Percentiles rank a stretch among this genome's conserved stretches.
These are phyloP conservation scores for Penicillium macrosclerotiorum DNA, from an alignment of 495 filamentous ascomycete genomes.

Conservation along the genomic window DNA sequence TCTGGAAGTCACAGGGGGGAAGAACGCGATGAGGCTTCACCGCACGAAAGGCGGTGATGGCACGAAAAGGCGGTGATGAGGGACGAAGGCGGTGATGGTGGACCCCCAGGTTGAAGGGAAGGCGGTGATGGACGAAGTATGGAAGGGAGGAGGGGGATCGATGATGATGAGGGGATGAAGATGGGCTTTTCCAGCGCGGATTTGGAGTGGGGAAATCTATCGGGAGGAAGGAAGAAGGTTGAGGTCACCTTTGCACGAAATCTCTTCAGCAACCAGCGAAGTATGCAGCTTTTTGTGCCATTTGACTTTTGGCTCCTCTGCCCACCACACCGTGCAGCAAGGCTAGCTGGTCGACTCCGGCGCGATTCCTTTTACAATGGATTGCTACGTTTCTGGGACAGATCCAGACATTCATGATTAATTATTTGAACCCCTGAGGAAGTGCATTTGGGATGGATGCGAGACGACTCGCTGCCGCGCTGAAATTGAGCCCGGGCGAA, in stretches of 20 bases:
- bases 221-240: background rate
- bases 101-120: slow-evolving; percentile 5
- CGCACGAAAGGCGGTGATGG: slow-evolving; percentile 49
- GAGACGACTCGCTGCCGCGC: too few species aligned
- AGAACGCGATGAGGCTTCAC: slow-evolving; percentile 36
- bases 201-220: background rate
- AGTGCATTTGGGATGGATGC: too few species aligned
- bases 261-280: background rate
- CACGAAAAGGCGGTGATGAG: slow-evolving; percentile 37
- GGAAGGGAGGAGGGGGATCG: background rate
- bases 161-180: background rate
- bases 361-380: too few species aligned
- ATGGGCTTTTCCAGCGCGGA: background rate
- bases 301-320: slow-evolving; percentile 10
- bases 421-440: too few species aligned
- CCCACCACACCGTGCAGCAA: too few species aligned
- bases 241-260: slow-evolving; percentile 3
- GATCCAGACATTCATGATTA: too few species aligned
- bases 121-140: background rate
- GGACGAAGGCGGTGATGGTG: slow-evolving; percentile 37
- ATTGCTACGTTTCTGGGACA: too few species aligned
- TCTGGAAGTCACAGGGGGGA: slow-evolving; percentile 32
- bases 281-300: slow-evolving; percentile 8
- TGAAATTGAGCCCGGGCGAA: too few species aligned
- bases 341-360: too few species aligned